These are phyloP conservation scores for Suillus fuscotomentosus DNA, from an alignment of 768 basidiomycete genomes.

Conservation along the genomic window DNA sequence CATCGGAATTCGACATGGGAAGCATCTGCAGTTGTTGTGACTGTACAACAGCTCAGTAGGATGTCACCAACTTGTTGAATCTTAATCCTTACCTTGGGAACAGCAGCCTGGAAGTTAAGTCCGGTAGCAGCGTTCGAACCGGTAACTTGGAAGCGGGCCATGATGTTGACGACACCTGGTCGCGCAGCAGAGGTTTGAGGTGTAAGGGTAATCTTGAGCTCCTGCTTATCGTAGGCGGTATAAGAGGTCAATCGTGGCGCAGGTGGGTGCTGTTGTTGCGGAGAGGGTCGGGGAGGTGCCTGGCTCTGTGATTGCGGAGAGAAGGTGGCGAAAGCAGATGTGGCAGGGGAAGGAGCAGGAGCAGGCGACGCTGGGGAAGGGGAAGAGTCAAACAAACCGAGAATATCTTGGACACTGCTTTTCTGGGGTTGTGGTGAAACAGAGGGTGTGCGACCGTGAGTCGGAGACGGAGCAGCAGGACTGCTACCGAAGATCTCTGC, in stretches of 20 bases:
- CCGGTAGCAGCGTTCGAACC: slow-evolving; percentile 52
- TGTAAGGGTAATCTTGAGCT: slow-evolving; percentile 83
- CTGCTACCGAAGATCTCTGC: slow-evolving; percentile 86
- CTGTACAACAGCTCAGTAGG: slow-evolving; percentile 38
- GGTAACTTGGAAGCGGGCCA: slow-evolving; percentile 80
- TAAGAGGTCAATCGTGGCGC: slow-evolving; percentile 66
- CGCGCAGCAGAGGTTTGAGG: slow-evolving; percentile 78
- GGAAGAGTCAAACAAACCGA: slow-evolving; percentile 76
- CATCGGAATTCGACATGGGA: slow-evolving; percentile 87
- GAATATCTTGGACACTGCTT: slow-evolving; percentile 83
- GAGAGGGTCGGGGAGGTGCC: slow-evolving; percentile 31
- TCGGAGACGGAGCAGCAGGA: slow-evolving; percentile 22
- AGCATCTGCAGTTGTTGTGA: slow-evolving; percentile 98
- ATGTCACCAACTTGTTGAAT: slow-evolving; percentile 1
- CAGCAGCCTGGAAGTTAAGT: slow-evolving; percentile 95
- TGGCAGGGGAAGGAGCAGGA: slow-evolving; percentile 9
- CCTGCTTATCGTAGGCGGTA: slow-evolving; percentile 90
- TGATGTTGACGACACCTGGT: slow-evolving; percentile 88
- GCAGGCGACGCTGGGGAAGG: slow-evolving; percentile 31
- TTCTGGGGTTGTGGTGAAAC: slow-evolving; percentile 48
- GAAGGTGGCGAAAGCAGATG: slow-evolving; percentile 30
- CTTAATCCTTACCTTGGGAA: slow-evolving; percentile 73
- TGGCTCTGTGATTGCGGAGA: slow-evolving; percentile 39
- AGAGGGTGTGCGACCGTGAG: slow-evolving; percentile 36
- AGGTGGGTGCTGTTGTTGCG: slow-evolving; percentile 33